Conservation (phyloP, 202 grass and related monocot species). For the Eragrostis tef region DNA sequence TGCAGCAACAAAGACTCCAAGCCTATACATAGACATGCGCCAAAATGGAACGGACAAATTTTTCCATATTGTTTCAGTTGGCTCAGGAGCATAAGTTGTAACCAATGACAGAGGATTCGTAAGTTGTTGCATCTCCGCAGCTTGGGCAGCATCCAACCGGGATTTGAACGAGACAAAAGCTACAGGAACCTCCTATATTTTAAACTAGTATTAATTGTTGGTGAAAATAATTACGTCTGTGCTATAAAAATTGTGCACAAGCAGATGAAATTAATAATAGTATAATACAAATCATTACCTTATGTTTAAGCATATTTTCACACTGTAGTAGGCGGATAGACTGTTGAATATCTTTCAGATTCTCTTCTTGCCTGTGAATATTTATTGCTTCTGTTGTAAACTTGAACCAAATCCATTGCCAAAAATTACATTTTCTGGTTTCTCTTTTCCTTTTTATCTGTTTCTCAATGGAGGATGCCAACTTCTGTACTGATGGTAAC, state of each 20-base stretch:
- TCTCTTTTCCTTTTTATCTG: slow-evolving; percentile 56
- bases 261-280: slow-evolving; percentile 2
- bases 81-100: slow-evolving; percentile 76
- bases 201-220: slow-evolving; percentile 31
- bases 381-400: slow-evolving; percentile 46
- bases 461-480: slow-evolving; percentile 58
- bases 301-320: slow-evolving; percentile 69
- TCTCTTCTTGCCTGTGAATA: slow-evolving; percentile 51
- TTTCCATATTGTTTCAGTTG: slow-evolving; percentile 72
- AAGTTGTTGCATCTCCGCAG: slow-evolving; percentile 70
- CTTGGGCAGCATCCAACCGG: slow-evolving; percentile 68
- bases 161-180: slow-evolving; percentile 90
- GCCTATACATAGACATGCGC: slow-evolving; percentile 54
- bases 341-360: slow-evolving; percentile 50
- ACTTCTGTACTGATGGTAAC: slow-evolving; percentile 52
- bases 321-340: slow-evolving; percentile 62
- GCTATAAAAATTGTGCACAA: not conserved
- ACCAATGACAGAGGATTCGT: slow-evolving; percentile 71
- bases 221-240: not conserved
- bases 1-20: slow-evolving; percentile 61
- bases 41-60: slow-evolving; percentile 69
- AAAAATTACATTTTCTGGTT: slow-evolving; percentile 44
- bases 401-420: slow-evolving; percentile 54
- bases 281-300: slow-evolving; percentile 52
- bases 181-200: slow-evolving; percentile 76